Conservation (phyloP, 129 eudicot species). For the Helianthus tuberosus region DNA sequence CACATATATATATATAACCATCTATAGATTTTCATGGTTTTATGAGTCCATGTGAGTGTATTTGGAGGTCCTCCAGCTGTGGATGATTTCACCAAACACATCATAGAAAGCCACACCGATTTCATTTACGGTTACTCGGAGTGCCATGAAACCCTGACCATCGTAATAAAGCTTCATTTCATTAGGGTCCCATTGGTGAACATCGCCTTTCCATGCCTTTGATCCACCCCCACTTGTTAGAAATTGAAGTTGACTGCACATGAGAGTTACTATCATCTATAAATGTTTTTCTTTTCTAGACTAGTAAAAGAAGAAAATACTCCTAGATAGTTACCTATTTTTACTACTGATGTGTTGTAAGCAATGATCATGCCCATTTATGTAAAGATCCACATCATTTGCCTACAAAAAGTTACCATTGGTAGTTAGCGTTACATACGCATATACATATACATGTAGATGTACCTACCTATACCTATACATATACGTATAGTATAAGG, state of each 20-base stretch:
- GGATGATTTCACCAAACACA: slow-evolving; percentile 55
- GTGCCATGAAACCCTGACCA: slow-evolving; percentile 89
- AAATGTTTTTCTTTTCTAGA: neutral
- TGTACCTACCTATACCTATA: too few species aligned
- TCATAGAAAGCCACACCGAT: slow-evolving; percentile 53
- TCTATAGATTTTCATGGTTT: neutral
- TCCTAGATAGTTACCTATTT: slow-evolving; percentile 42
- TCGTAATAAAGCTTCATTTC: slow-evolving; percentile 73
- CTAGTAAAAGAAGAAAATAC: neutral
- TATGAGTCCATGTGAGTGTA: slow-evolving; percentile 25
- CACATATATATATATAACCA: too few species aligned
- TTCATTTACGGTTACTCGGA: slow-evolving; percentile 45
- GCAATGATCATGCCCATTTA: slow-evolving; percentile 94
- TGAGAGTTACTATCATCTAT: neutral
- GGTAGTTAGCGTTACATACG: neutral
- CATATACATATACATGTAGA: neutral
- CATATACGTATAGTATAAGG: too few species aligned
- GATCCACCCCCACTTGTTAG: slow-evolving; percentile 93
- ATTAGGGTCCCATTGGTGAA: slow-evolving; percentile 35
- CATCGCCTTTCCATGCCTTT: slow-evolving; percentile 79
- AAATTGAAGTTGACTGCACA: slow-evolving; percentile 64
- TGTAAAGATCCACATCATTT: slow-evolving; percentile 69
- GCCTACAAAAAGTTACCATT: slow-evolving; percentile 46
- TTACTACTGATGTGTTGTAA: slow-evolving; percentile 67
- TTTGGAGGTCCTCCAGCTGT: slow-evolving; percentile 68